phyloP scores from a whole-genome alignment of 179 eudicot genomes.

The Gypsophila paniculata region DNA sequence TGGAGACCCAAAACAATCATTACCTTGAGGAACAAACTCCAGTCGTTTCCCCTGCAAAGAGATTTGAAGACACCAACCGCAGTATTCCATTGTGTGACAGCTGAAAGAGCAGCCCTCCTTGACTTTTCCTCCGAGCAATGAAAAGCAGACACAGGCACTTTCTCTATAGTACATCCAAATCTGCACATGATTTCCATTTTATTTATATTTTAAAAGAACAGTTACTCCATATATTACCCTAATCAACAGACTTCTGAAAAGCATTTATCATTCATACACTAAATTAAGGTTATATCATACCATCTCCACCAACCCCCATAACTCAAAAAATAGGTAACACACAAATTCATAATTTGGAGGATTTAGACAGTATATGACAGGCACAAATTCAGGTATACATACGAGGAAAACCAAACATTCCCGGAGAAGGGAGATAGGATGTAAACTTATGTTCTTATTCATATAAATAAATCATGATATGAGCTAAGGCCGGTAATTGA shows the following conservation, averaged over 20 bases:
- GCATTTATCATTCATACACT: background rate
- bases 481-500: background rate
- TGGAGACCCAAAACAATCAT: background rate
- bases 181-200: conserved; percentile 35
- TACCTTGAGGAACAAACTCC: conserved; percentile 67
- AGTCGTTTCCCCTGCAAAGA: conserved; percentile 70
- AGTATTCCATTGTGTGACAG: conserved; percentile 64
- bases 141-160: conserved; percentile 69
- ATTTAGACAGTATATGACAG: background rate
- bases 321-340: background rate
- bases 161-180: conserved; percentile 73
- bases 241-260: background rate
- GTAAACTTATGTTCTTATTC: background rate
- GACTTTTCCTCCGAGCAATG: conserved; percentile 63
- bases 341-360: background rate
- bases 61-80: conserved; percentile 50
- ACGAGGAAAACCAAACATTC: background rate
- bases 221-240: background rate
- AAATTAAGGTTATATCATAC: background rate
- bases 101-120: conserved; percentile 50
- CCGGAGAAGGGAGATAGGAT: background rate
- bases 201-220: background rate
- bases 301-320: background rate
- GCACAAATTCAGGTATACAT: background rate
- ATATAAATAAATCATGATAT: background rate